Evolutionary conservation across 805 yeast genomes (phyloP), one percentile per base, ranked within the genome.

Genomic region (Ogataea siamensis): DNA sequence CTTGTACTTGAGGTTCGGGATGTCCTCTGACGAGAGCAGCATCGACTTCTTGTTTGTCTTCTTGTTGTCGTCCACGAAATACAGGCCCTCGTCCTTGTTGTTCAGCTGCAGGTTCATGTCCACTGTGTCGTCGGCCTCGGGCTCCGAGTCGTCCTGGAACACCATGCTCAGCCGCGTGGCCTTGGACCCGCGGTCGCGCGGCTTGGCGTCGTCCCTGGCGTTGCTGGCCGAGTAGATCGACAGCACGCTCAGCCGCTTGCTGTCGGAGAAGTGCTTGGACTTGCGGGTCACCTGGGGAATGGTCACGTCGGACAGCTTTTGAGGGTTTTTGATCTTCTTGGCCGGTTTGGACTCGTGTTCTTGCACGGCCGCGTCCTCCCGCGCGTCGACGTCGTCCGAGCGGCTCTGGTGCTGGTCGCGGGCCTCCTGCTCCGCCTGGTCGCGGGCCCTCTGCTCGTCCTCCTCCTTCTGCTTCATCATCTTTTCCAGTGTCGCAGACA

Each of bases 211-310:
- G 37, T 36, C 49, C 14, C 42, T 45, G 13, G 49, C 57, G 28
- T 62, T 66, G 41, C 73, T 78, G 3, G 88, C 77, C 1, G 89
- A 82, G 50, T 80, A 80, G 60, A 81, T 65, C 0, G 88, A 80
- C 28, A 83, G 58, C n/a, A 83, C 83, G 21, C 87, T 79, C 37
- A 81, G 64, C 54, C 93, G 72, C 60, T 79, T 83, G 53, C 77
- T 77, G 39, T 71, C 70, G 24, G 82, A 71, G 54, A 79, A 80
- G 39, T 75, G 68, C 51, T 75, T 72, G 2, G 87, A 80, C 50
- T 75, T 74, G 58, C 88, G 75, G 0, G 88, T 75, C 23, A 83
- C 86, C 45, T 74, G 76, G 15, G 91, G 91, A 34, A 83, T 77
- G 40, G 70, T 69, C 29, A 83, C 80, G 45, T 78, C 83, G 13